phyloP scores from a whole-genome alignment of 2,329 filamentous ascomycete species.

The Colletotrichum spaethianum region DNA sequence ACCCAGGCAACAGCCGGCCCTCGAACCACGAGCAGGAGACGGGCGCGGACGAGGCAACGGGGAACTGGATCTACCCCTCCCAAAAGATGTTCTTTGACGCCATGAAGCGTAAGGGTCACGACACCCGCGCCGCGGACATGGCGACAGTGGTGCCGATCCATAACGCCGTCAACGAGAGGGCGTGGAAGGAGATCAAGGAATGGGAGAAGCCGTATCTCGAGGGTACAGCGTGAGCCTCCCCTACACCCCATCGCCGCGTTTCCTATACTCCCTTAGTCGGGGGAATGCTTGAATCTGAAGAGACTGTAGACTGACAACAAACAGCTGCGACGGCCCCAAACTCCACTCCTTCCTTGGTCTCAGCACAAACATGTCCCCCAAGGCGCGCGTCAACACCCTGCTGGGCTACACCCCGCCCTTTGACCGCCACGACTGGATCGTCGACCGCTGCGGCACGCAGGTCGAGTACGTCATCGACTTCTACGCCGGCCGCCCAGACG shows the following conservation, averaged over 20 bases:
- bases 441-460: conserved; percentile 88
- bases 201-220: conserved; percentile 84
- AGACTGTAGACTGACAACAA: neutral
- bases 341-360: conserved; percentile 88
- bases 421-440: conserved; percentile 97
- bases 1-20: conserved; percentile 48
- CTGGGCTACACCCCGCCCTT: conserved; percentile 94
- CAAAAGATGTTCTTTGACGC: conserved; percentile 99
- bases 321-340: conserved; percentile 79
- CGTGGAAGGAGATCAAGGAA: conserved; percentile 90
- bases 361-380: conserved; percentile 79
- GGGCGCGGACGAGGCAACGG: conserved; percentile 75
- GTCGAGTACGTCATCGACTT: conserved; percentile 99
- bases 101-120: conserved; percentile 91
- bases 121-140: conserved; percentile 82
- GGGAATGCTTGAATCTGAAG: neutral
- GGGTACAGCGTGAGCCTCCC: conserved; percentile 66
- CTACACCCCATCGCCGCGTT: conserved; percentile 10
- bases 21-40: conserved; percentile 87
- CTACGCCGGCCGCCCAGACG: conserved; percentile 78
- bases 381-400: conserved; percentile 84
- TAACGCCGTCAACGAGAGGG: conserved; percentile 97
- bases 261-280: neutral
- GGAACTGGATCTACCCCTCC: conserved; percentile 98
- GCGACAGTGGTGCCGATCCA: conserved; percentile 95